Percentiles rank a stretch among this genome's conserved stretches.
Evolutionary conservation across 2,329 filamentous ascomycete genomes (phyloP).

Genomic region (Trichothecium roseum): DNA sequence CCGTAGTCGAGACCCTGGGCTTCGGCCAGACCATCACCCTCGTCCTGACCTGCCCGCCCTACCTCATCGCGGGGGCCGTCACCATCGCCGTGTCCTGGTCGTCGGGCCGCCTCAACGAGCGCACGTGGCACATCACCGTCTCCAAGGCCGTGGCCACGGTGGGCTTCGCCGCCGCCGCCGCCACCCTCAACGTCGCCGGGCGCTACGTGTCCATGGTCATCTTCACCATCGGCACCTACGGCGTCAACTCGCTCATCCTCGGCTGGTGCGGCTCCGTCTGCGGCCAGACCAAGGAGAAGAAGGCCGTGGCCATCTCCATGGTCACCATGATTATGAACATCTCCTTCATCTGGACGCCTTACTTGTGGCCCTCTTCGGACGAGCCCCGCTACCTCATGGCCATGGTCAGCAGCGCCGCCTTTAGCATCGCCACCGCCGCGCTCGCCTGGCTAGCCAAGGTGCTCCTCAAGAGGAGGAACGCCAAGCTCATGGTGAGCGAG

Average conservation of each 20-base stretch:
- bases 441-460: conserved; percentile 25
- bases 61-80: conserved; percentile 16
- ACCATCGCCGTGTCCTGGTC: conserved; percentile 13
- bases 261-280: conserved; percentile 25
- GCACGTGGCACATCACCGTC: conserved; percentile 30
- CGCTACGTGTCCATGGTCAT: conserved; percentile 11
- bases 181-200: conserved; percentile 12
- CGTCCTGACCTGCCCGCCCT: conserved; percentile 28
- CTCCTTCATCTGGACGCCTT: conserved; percentile 34
- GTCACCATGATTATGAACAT: conserved; percentile 33
- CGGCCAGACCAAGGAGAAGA: conserved; percentile 32
- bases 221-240: conserved; percentile 15
- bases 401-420: conserved; percentile 21
- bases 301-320: conserved; percentile 28
- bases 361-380: conserved; percentile 28
- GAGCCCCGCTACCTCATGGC: conserved; percentile 30
- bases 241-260: conserved; percentile 26
- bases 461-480: conserved; percentile 23
- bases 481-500: conserved; percentile 14
- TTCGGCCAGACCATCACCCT: conserved; percentile 34
- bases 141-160: conserved; percentile 26
- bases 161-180: conserved; percentile 21
- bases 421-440: conserved; percentile 22
- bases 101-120: conserved; percentile 29
- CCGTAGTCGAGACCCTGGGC: conserved; percentile 21